Evolutionary conservation across 2,329 filamentous ascomycete species (phyloP).

Genomic region (Penicillium sp.): DNA sequence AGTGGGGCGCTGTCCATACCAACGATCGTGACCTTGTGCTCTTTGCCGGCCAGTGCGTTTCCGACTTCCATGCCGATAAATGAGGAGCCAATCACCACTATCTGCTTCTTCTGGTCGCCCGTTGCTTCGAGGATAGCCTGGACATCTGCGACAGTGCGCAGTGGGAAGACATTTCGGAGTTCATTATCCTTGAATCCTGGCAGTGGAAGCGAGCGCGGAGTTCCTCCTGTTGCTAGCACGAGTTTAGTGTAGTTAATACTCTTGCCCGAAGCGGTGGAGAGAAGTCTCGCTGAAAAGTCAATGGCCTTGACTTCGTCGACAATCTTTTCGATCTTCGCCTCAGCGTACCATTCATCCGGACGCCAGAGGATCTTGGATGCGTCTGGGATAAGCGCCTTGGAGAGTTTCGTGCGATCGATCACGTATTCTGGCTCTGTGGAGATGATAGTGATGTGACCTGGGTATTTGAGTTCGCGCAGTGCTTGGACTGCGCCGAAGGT

Average conservation of each 20-base stretch:
- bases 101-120: conserved; percentile 77
- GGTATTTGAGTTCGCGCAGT: conserved; percentile 78
- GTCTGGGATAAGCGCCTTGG: conserved; percentile 87
- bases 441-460: conserved; percentile 78
- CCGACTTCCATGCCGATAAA: conserved; percentile 99
- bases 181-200: conserved; percentile 73
- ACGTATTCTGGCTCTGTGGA: conserved; percentile 81
- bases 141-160: conserved; percentile 75
- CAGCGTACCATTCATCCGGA: conserved; percentile 73
- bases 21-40: conserved; percentile 81
- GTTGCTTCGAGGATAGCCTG: conserved; percentile 77
- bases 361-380: conserved; percentile 75
- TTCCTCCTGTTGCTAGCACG: conserved; percentile 84
- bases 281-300: conserved; percentile 72
- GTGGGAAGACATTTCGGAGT: conserved; percentile 80
- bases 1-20: conserved; percentile 86
- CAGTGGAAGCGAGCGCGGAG: conserved; percentile 72
- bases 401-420: conserved; percentile 92
- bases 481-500: conserved; percentile 79
- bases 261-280: conserved; percentile 72
- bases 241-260: conserved; percentile 82
- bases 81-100: conserved; percentile 87
- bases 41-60: conserved; percentile 69
- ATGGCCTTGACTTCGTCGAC: conserved; percentile 68
- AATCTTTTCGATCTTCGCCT: conserved; percentile 58